Evolutionary conservation across 2,329 filamentous ascomycete genomes (phyloP), one percentile per base, ranked within the genome.

Genomic region (Microcera coccophila): DNA sequence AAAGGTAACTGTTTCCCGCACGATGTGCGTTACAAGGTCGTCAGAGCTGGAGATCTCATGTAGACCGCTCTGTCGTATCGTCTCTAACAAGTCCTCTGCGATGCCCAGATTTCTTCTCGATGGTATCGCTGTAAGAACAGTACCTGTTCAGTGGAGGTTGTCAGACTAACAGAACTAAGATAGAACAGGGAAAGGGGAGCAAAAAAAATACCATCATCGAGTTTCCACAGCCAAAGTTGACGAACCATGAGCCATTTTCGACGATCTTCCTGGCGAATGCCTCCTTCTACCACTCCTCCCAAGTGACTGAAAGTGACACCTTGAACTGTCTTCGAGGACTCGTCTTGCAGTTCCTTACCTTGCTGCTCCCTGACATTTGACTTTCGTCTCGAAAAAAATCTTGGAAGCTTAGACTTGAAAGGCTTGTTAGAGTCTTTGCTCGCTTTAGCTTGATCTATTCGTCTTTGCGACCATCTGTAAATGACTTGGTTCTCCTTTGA

Each of bases 171-270:
- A n/a, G n/a, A n/a, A n/a, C n/a, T n/a, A n/a, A n/a, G n/a, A n/a
- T n/a, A n/a, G n/a, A n/a, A n/a, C n/a, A n/a, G n/a, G n/a, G n/a
- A n/a, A n/a, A n/a, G n/a, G n/a, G n/a, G n/a, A n/a, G n/a, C n/a
- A n/a, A 32, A 32, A n/a, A 14, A 16, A 7, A 26, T 41, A 42
- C 48, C 40, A 11, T 56, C 39, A 18, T 57, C 54, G 15, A 56
- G 48, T 18, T 45, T 50, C 46, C 54, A 50, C 10, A 53, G 39
- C 34, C 54, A 55, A 18, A 50, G 28, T 29, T 57, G 49, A 17
- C 40, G 49, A 4, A 52, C 39, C 43, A 52, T 47, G 1, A 52
- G 33, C 41, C 29, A 32, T 15, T 32, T 32, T 5, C 8, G 29
- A 14, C 5, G 15, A 10, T 8, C 36, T 43, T 47, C 39, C 41